Conservation (phyloP, 495 filamentous ascomycete species). For the Neurospora tetrasperma region DNA sequence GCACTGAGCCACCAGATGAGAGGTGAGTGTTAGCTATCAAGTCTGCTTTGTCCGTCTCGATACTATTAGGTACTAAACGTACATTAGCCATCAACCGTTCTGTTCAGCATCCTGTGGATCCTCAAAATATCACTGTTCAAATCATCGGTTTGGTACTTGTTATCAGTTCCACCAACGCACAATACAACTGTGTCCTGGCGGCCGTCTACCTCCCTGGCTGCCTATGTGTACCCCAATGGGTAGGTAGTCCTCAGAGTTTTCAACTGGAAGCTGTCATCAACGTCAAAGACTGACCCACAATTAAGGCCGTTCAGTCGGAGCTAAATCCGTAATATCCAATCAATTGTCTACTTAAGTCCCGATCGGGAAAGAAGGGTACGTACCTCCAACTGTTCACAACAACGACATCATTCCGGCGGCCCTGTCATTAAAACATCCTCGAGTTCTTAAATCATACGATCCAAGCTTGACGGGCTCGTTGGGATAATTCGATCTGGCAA, state of each 20-base stretch:
- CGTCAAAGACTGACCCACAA: not conserved
- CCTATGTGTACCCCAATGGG: not conserved
- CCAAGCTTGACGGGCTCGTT: not conserved
- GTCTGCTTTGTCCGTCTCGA: not conserved
- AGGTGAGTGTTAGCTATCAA: conserved; percentile 4
- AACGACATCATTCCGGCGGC: not conserved
- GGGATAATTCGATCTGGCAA: not conserved
- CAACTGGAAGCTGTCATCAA: not conserved
- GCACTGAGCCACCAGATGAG: too few species aligned
- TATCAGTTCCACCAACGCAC: conserved; percentile 85
- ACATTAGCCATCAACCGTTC: conserved; percentile 41
- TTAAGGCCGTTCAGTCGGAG: not conserved
- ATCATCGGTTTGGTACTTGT: conserved; percentile 72
- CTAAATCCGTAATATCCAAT: not conserved
- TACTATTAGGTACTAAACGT: conserved; percentile 8
- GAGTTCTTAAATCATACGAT: not conserved
- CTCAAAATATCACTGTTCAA: conserved; percentile 84
- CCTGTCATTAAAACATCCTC: not conserved
- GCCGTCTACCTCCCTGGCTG: too few species aligned
- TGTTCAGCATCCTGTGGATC: conserved; percentile 60
- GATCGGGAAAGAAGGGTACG: not conserved
- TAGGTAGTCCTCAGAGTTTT: not conserved
- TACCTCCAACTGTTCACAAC: not conserved
- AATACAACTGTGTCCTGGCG: conserved; percentile 48
- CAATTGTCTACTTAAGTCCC: not conserved